A percentile compares a stretch with the other conserved stretches of the same genome.
Evolutionary conservation across 2,329 filamentous ascomycete genomes (phyloP).

Genomic region (Cladophialophora immunda): DNA sequence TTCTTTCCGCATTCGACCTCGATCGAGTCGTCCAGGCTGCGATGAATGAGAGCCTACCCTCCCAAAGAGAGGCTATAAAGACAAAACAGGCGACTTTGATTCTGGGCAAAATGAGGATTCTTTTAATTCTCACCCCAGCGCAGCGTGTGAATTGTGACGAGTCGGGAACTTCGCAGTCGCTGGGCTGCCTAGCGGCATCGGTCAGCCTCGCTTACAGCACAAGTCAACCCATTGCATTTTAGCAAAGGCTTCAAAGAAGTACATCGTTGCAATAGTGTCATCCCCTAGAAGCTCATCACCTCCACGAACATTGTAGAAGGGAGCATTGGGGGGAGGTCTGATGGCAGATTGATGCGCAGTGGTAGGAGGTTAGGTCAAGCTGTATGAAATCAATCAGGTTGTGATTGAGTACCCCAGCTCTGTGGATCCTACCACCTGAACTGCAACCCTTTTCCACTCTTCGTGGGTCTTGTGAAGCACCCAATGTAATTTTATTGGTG

Average conservation of each 20-base stretch:
- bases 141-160: neutral
- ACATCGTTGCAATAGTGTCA: neutral
- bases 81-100: neutral
- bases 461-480: neutral
- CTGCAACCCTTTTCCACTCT: neutral
- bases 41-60: neutral
- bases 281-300: neutral
- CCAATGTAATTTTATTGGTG: neutral
- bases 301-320: neutral
- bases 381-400: neutral
- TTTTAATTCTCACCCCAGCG: neutral
- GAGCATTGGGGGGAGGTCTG: neutral
- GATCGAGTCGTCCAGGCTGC: neutral
- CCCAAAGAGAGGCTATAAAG: neutral
- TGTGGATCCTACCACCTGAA: neutral
- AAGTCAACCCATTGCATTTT: neutral
- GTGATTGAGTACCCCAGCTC: neutral
- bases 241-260: neutral
- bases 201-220: neutral
- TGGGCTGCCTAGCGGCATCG: neutral
- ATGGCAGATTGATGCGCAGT: neutral
- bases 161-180: neutral
- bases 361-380: neutral
- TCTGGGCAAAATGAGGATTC: neutral
- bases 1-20: neutral